Evolutionary conservation across 31 red algal species (phyloP), one percentile per base, ranked within the genome.

Genomic region (Porphyra umbilicalis): DNA sequence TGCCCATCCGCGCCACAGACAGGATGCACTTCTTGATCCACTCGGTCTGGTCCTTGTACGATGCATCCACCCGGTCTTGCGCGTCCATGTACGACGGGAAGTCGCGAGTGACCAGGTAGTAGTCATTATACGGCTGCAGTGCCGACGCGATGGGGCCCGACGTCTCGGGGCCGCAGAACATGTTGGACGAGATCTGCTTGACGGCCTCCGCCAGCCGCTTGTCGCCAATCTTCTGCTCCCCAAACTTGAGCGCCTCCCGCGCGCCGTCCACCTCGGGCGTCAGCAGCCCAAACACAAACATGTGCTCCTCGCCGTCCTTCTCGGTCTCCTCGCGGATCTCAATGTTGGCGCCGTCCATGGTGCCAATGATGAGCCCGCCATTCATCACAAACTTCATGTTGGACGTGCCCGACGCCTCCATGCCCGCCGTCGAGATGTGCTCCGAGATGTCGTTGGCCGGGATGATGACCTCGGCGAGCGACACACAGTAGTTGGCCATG

Each of bases 381-480:
- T 99, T 99, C 98, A 99, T 99, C 8, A 97, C 94, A 81, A 99
- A 97, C 85, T 99, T 99, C 98, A 99, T 99, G 79, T 99, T 99
- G 37, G 88, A 91, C 8, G 98, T 99, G 15, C 98, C 98, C 15
- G 98, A 99, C 14, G 98, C 98, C 83, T 99, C 98, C 87, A 93
- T 95, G 14, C 98, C 94, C 18, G 98, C 98, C n/a, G 94, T 97
- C 0, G 98, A 99, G 67, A 99, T 97, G 79, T 99, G 98, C 80
- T 99, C 81, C 83, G 94, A 97, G 29, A 99, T 79, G 84, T 99
- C 98, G 76, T 91, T 97, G 2, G 94, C 98, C 6, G 98, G 92
- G 79, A 97, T 97, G 57, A 99, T 92, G 8, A 83, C 81, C 81
- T 99, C 98, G 4, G 94, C 92, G 10, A 93, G 79, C 8, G 94